A percentile compares a stretch with the other conserved stretches of the same genome.
These are phyloP conservation scores for Fusarium heterosporum DNA, from an alignment of 2,329 filamentous ascomycete species.

Conservation along the genomic window DNA sequence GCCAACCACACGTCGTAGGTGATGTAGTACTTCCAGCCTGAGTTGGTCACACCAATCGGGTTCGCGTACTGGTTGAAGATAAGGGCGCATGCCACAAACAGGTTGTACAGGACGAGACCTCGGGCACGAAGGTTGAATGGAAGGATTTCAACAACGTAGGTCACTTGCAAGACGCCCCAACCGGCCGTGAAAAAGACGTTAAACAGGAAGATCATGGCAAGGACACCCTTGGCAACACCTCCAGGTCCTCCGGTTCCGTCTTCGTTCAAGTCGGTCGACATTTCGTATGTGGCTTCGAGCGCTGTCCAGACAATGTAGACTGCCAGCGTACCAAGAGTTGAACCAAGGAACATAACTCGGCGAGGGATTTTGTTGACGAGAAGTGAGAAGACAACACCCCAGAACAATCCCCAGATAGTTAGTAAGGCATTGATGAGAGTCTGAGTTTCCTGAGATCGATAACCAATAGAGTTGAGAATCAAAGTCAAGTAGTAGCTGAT, in stretches of 20 bases:
- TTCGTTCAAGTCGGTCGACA: conserved; percentile 8
- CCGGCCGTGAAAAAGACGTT: conserved; percentile 19
- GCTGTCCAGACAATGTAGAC: conserved; percentile 16
- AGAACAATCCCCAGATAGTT: conserved; percentile 14
- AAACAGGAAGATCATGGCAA: conserved; percentile 25
- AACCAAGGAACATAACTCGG: conserved; percentile 11
- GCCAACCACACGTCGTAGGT: conserved; percentile 17
- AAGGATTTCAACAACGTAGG: conserved; percentile 14
- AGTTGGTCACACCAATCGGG: conserved; percentile 10
- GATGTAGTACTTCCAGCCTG: conserved; percentile 19
- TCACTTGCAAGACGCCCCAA: conserved; percentile 23
- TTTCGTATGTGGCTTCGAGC: conserved; percentile 11
- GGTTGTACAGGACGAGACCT: conserved; percentile 7
- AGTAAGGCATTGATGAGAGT: conserved; percentile 11
- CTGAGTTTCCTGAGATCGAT: conserved; percentile 14
- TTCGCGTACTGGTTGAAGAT: conserved; percentile 28
- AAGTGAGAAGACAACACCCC: conserved; percentile 14
- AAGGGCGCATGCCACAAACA: conserved; percentile 7
- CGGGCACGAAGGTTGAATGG: conserved; percentile 19
- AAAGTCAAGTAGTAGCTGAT: conserved; percentile 23
- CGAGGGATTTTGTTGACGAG: conserved; percentile 17
- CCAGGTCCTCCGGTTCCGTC: conserved; percentile 17
- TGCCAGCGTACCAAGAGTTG: conserved; percentile 12
- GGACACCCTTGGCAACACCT: conserved; percentile 15
- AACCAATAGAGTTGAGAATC: conserved; percentile 22